Base-by-base conservation (phyloP, 768 basidiomycete species). In the Hygrophoropsis aurantiaca region DNA sequence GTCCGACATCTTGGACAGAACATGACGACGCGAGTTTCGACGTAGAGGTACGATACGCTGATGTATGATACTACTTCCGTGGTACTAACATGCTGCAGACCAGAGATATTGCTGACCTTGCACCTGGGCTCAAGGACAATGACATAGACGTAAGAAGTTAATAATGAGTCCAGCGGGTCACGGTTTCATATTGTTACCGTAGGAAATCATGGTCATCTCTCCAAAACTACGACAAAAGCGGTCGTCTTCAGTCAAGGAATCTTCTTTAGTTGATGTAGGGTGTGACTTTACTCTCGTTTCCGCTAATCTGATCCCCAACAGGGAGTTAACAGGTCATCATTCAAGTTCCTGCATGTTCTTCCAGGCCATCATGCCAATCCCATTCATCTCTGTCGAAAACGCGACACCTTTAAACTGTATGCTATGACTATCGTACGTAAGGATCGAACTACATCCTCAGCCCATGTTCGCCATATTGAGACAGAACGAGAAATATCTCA, bases 151-250 rank as follows among this genome's bases (percentile, higher is more conserved):
- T 78, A 42, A 5, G 67, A 55, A 8, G n/a, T 34, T n/a, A 38
- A 42, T 23, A 46, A 18, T 26, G 21, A 30, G 32, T 20, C 9
- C 8, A 30, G 8, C 30, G 47, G 24, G 35, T 11, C 15, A 44
- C 15, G 33, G 9, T 19, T 26, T 41, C 18, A 36, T 7, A n/a
- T n/a, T 15, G 20, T 21, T 23, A 19, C 24, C 25, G 2, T 40
- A 80, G 79, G 79, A 79, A 58, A 71, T 79, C 8, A 56, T 79
- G 51, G 60, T 78, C 11, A 68, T 80, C 50, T 71, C 72, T 1
- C 67, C 68, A 3, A 77, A 74, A 52, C 50, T 57, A 15, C 61
- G 58, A 37, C 27, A 30, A 30, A 6, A 6, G 27, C 51, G 53
- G 11, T 58, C 3, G 64, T 65, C n/a, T 70, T 71, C 33, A 58